Conservation (phyloP, 2,329 filamentous ascomycete genomes). For the Leptographium procerum region DNA sequence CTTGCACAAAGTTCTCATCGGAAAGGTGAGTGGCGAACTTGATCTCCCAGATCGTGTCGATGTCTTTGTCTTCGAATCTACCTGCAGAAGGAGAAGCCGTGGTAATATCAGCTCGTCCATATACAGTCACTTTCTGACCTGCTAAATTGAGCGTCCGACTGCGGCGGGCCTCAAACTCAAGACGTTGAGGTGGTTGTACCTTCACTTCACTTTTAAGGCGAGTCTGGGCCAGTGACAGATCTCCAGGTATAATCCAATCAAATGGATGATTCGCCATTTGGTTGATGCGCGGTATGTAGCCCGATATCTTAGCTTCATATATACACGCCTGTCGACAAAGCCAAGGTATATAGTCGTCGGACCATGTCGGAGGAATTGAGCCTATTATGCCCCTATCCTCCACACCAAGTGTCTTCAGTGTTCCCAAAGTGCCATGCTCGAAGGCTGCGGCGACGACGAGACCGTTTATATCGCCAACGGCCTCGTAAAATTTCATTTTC, state of each 20-base stretch:
- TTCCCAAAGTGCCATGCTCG: background rate
- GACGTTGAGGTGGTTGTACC: background rate
- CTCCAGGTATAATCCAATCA: background rate
- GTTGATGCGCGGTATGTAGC: background rate
- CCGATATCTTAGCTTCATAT: background rate
- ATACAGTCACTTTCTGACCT: background rate
- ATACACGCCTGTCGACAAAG: background rate
- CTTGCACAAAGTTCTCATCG: background rate
- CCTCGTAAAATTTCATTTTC: background rate
- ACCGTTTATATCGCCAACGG: constrained; percentile 1
- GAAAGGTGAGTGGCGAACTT: background rate
- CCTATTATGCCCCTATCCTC: background rate
- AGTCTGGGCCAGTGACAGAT: background rate
- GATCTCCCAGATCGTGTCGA: background rate
- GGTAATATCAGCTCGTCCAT: background rate
- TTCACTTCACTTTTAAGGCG: background rate
- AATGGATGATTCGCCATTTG: background rate
- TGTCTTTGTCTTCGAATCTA: background rate
- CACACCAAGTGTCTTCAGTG: background rate
- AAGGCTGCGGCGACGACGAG: background rate
- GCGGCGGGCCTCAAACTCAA: background rate
- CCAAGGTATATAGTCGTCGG: background rate
- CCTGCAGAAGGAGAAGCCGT: background rate
- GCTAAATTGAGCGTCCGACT: background rate
- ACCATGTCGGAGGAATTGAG: background rate